Percentiles rank a stretch among this genome's conserved stretches.
Evolutionary conservation across 2,329 filamentous ascomycete species (phyloP).

Genomic region (Fonsecaea pedrosoi): DNA sequence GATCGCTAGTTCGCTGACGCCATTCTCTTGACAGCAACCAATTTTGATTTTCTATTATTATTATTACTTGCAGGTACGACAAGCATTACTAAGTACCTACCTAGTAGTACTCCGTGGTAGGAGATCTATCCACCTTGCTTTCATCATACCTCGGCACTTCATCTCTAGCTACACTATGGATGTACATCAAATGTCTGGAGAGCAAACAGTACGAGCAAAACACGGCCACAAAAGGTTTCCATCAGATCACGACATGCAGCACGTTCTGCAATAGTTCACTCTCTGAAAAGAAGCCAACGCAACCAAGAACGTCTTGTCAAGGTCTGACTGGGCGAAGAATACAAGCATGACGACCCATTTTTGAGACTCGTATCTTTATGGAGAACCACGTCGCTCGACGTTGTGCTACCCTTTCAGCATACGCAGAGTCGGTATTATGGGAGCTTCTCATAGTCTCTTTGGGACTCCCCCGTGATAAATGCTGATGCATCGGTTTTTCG

Average conservation of each 20-base stretch:
- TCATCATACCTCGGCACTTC: neutral
- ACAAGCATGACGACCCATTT: neutral
- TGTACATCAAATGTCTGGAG: neutral
- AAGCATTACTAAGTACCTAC: neutral
- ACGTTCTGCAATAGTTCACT: neutral
- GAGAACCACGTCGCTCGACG: neutral
- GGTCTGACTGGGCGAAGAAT: neutral
- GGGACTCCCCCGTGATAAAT: too few species aligned
- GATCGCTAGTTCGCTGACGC: conserved; percentile 7
- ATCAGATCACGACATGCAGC: neutral
- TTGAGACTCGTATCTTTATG: neutral
- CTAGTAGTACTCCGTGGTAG: neutral
- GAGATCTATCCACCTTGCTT: neutral
- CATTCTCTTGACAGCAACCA: neutral
- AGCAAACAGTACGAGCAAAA: neutral
- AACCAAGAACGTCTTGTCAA: neutral
- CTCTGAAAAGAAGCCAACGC: neutral
- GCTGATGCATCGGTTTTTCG: neutral
- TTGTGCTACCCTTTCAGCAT: neutral
- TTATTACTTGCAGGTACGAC: neutral
- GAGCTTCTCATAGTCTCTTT: neutral
- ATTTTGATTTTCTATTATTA: neutral
- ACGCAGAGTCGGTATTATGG: neutral
- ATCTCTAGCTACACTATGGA: neutral
- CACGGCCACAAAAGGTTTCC: neutral